Evolutionary conservation across 495 filamentous ascomycete genomes (phyloP), one percentile per base, ranked within the genome.

Genomic region (Aspergillus indologenus): DNA sequence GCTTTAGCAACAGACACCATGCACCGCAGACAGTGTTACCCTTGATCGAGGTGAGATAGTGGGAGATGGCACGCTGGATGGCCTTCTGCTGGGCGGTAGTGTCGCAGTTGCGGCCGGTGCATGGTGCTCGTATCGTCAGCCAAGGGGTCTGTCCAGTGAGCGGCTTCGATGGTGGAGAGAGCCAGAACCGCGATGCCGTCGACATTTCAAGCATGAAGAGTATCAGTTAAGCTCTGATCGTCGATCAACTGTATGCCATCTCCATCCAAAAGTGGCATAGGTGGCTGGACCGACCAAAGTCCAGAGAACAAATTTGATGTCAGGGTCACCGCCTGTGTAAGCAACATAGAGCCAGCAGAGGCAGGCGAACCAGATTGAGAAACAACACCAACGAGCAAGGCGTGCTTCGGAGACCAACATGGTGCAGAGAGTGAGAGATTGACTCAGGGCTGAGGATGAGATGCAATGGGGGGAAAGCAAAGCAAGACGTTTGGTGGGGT

Each of bases 61-160:
- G 50, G n/a, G 43, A 43, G 18, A 58, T 58, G 22, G 56, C 47
- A 21, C 56, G 31, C 8, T 31, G n/a, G 18, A 58, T 58, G 29
- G 46, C 52, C 1, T 14, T 34, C 1, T 58, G 56, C 22, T 58
- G 56, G 20, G 56, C 56, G 19, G 47, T 58, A n/a, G 56, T 58
- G 44, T 58, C 46, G 22, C 46, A 58, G 40, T 52, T 51, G 5
- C 56, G 52, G 14, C 52, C 31, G 3, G 15, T 54, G 29, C 9
- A 42, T 54, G 18, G 23, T 52, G 52, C 34, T 40, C 34, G 12
- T 40, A 40, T 11, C 12, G 34, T 11, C 34, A 40, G 12, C 34
- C 34, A 2, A 6, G 34, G 34, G 34, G 12, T 40, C 12, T 40
- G 5, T 7, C 34, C 12, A 4, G 12, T 40, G 12, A 2, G 34